These are phyloP conservation scores for Zizania palustris DNA, from an alignment of 202 grass and related monocot species.

Conservation along the genomic window DNA sequence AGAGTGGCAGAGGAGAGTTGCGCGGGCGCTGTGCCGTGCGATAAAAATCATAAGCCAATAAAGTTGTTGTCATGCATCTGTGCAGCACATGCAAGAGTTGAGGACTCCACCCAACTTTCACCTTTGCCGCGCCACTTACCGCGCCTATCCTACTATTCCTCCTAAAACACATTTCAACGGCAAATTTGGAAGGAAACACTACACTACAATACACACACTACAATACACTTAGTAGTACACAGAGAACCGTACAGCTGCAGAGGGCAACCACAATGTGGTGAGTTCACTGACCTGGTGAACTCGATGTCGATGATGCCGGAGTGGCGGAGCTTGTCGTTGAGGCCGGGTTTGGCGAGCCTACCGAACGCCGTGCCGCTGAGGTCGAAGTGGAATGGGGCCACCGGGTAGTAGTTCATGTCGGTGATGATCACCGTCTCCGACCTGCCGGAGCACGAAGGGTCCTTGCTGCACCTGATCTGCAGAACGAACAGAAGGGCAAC, in stretches of 20 bases:
- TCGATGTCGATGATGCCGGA: slow-evolving; percentile 72
- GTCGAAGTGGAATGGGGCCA: slow-evolving; percentile 63
- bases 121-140: slow-evolving; percentile 3
- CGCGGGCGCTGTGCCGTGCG: not conserved
- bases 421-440: slow-evolving; percentile 70
- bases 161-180: no score
- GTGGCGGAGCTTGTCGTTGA: slow-evolving; percentile 71
- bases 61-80: slow-evolving; percentile 34
- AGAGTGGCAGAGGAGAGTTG: not conserved
- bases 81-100: slow-evolving; percentile 42
- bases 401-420: slow-evolving; percentile 70
- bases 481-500: not conserved
- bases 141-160: no score
- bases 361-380: slow-evolving; percentile 87
- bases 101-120: not conserved
- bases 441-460: slow-evolving; percentile 58
- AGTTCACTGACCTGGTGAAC: slow-evolving; percentile 54
- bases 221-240: no score
- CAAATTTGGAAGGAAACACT: no score
- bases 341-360: slow-evolving; percentile 51
- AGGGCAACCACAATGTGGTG: no score
- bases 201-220: no score
- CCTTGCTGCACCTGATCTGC: slow-evolving; percentile 51
- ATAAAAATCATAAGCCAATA: slow-evolving; percentile 3
- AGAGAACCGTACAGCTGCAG: no score